Evolutionary conservation across 257 asterid genomes (phyloP).

Genomic region (Apocynum venetum): DNA sequence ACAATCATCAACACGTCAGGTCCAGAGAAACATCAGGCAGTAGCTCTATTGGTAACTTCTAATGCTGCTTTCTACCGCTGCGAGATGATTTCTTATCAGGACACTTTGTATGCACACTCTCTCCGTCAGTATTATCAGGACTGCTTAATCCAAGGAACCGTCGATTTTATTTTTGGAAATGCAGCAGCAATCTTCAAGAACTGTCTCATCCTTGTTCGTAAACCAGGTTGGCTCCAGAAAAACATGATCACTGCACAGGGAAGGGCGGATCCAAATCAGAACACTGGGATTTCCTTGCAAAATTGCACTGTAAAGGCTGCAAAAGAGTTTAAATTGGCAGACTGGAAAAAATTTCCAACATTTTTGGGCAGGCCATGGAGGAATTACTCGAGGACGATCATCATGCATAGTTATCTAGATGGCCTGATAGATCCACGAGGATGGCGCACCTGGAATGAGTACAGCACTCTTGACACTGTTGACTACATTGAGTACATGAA

Average conservation of each 20-base stretch:
- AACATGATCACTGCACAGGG: conserved; percentile 82
- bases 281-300: conserved; percentile 55
- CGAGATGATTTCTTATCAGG: conserved; percentile 53
- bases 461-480: conserved; percentile 43
- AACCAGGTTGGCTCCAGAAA: conserved; percentile 48
- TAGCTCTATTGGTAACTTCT: conserved; percentile 58
- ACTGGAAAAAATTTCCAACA: conserved; percentile 36
- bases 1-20: conserved; percentile 51
- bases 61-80: conserved; percentile 63
- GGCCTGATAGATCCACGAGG: conserved; percentile 57
- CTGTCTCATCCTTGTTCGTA: conserved; percentile 53
- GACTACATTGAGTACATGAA: conserved; percentile 65
- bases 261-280: conserved; percentile 64
- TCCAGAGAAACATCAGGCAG: conserved; percentile 77
- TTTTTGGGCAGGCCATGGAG: conserved; percentile 79
- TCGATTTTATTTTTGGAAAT: conserved; percentile 72
- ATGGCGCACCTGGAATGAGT: conserved; percentile 54
- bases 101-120: conserved; percentile 66
- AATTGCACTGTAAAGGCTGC: conserved; percentile 54
- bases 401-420: conserved; percentile 53
- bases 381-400: conserved; percentile 56
- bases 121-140: conserved; percentile 52
- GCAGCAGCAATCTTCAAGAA: conserved; percentile 72
- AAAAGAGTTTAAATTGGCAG: conserved; percentile 24
- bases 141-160: conserved; percentile 58